A percentile compares a stretch with the other conserved stretches of the same genome.
Evolutionary conservation across 176 grass and related monocot genomes (phyloP).

Genomic region (Oryza brachyantha): DNA sequence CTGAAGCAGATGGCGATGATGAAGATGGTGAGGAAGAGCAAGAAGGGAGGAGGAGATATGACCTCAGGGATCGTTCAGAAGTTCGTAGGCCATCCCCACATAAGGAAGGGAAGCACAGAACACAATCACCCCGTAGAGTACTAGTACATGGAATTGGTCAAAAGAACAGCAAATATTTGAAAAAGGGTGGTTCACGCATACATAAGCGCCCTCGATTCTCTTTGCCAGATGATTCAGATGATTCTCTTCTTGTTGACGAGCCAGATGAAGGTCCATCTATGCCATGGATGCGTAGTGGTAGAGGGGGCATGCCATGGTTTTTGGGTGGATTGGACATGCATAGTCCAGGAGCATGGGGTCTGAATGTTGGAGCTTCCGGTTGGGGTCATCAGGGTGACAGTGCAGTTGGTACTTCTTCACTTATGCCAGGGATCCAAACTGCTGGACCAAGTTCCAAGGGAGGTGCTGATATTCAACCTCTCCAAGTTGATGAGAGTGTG

Average conservation of each 20-base stretch:
- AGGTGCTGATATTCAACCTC: constrained; percentile 96
- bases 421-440: constrained; percentile 82
- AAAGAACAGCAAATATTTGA: constrained; percentile 79
- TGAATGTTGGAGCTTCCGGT: constrained; percentile 92
- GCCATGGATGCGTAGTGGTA: constrained; percentile 78
- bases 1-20: constrained; percentile 90
- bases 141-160: constrained; percentile 76
- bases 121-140: constrained; percentile 78
- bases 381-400: constrained; percentile 90
- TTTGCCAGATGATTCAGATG: constrained; percentile 94
- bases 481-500: constrained; percentile 87
- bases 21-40: constrained; percentile 94
- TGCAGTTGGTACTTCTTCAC: constrained; percentile 29
- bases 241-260: constrained; percentile 98
- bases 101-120: constrained; percentile 81
- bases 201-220: constrained; percentile 73
- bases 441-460: constrained; percentile 99
- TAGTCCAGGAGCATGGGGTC: constrained; percentile 72
- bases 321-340: constrained; percentile 93
- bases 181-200: constrained; percentile 86
- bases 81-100: constrained; percentile 63
- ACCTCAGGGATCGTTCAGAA: constrained; percentile 83
- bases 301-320: constrained; percentile 73
- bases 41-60: constrained; percentile 91
- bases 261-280: constrained; percentile 71